phyloP scores from a whole-genome alignment of 2,329 filamentous ascomycete species.

The Lachnellula suecica region DNA sequence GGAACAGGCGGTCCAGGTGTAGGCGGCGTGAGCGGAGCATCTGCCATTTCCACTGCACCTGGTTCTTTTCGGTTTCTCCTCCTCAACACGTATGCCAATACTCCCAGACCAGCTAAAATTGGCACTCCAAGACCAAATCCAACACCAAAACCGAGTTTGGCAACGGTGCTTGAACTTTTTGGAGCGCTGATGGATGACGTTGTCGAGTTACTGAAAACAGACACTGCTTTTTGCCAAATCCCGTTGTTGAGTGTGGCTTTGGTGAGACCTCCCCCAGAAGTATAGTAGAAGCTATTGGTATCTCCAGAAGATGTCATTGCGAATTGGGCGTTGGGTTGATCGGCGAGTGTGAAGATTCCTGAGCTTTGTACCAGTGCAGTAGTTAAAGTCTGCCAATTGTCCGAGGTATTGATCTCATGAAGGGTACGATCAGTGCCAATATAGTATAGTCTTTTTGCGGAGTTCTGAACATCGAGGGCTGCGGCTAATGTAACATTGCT shows the following conservation, averaged over 20 bases:
- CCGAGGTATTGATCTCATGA: neutral
- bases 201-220: neutral
- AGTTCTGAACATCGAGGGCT: neutral
- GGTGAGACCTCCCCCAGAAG: neutral
- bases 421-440: neutral
- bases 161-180: neutral
- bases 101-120: neutral
- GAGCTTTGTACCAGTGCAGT: neutral
- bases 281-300: neutral
- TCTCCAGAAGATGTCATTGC: neutral
- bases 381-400: neutral
- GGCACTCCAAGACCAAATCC: neutral
- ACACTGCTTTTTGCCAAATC: neutral
- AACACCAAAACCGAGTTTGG: neutral
- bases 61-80: neutral
- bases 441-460: neutral
- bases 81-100: neutral
- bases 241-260: constrained; percentile 1
- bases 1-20: too few relatives aligned
- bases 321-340: neutral
- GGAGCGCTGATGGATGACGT: neutral
- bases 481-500: neutral
- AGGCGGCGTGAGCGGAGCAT: too few relatives aligned
- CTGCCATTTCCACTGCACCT: neutral
- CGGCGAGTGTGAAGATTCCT: neutral